Percentiles rank a stretch among this genome's conserved stretches.
These are phyloP conservation scores for Albatrellus ellisii DNA, from an alignment of 768 basidiomycete genomes.

Conservation along the genomic window DNA sequence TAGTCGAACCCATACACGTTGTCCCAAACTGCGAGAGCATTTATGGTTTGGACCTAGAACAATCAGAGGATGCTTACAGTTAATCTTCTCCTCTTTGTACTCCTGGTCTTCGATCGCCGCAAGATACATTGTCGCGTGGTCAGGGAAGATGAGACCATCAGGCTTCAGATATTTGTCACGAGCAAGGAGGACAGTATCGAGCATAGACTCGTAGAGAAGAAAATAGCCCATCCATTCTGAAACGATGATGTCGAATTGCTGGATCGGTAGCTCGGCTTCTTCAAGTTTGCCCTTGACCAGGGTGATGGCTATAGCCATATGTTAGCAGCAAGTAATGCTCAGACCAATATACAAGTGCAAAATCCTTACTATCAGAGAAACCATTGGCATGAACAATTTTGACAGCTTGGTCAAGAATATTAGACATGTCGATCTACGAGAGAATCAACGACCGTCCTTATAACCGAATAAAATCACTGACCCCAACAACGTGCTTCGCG, in stretches of 20 bases:
- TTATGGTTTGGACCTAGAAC: slow-evolving; percentile 1
- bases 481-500: slow-evolving; percentile 87
- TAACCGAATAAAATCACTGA: slow-evolving; percentile 25
- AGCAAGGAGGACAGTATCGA: slow-evolving; percentile 94
- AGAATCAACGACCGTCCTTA: not conserved
- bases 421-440: slow-evolving; percentile 96
- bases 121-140: slow-evolving; percentile 82
- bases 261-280: slow-evolving; percentile 76
- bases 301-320: slow-evolving; percentile 54
- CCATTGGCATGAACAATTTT: slow-evolving; percentile 96
- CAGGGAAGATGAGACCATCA: slow-evolving; percentile 90
- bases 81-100: slow-evolving; percentile 99
- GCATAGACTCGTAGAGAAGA: slow-evolving; percentile 97
- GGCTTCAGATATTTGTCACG: slow-evolving; percentile 93
- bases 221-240: slow-evolving; percentile 99
- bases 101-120: slow-evolving; percentile 99
- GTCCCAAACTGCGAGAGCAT: slow-evolving; percentile 74
- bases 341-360: not conserved
- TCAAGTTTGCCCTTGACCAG: slow-evolving; percentile 98
- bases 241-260: slow-evolving; percentile 96
- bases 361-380: slow-evolving; percentile 77
- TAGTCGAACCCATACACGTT: slow-evolving; percentile 99
- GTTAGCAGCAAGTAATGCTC: not conserved
- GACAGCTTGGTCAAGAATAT: slow-evolving; percentile 98
- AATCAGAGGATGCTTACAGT: slow-evolving; percentile 49